Base-by-base conservation (phyloP, 805 yeast genomes). In the Saccharomycopsis fibuligera region DNA sequence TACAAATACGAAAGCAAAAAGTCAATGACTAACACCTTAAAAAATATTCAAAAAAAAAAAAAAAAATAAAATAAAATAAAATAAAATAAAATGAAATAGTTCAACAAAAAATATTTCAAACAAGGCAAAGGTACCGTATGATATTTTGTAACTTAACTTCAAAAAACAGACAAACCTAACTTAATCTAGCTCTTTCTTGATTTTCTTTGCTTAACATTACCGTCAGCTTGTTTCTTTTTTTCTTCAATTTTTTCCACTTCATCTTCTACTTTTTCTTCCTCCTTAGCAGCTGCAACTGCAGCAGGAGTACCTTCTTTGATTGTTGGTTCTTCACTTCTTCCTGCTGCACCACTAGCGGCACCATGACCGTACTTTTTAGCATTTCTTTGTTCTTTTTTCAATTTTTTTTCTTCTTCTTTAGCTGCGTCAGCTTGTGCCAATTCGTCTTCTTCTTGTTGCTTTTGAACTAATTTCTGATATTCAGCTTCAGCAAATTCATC, bases 311-410 rank as follows among this genome's bases (percentile, higher is more conserved):
- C 31, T 12, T 27, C 12, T 12, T 27, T 27, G 12, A 27, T 39
- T 17, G 6, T 19, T 39, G 25, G 9, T 39, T 36, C 22, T 10
- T 36, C 39, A 12, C 22, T 16, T 36, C n/a, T 35, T 17, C 39
- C 27, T n/a, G n/a, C n/a, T n/a, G n/a, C n/a, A n/a, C n/a, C 31
- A 29, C 31, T 29, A 23, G 27, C 45, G n/a, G 38, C 30, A 16
- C 27, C 22, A 31, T 50, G 51, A 6, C 55, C 55, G 30, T 44
- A 50, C 17, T 52, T 52, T 47, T 52, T 52, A 2, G 51, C 51
- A 24, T 46, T 52, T 29, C 45, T 27, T 43, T 46, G 39, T 42
- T 52, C 53, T 37, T 44, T 35, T 29, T 52, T 46, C 9, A 37
- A 42, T 25, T 35, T 41, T n/a, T 43, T 8, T 41, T 41, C 44